phyloP scores from a whole-genome alignment of 75 land plant species.

The Pinus tabuliformis region DNA sequence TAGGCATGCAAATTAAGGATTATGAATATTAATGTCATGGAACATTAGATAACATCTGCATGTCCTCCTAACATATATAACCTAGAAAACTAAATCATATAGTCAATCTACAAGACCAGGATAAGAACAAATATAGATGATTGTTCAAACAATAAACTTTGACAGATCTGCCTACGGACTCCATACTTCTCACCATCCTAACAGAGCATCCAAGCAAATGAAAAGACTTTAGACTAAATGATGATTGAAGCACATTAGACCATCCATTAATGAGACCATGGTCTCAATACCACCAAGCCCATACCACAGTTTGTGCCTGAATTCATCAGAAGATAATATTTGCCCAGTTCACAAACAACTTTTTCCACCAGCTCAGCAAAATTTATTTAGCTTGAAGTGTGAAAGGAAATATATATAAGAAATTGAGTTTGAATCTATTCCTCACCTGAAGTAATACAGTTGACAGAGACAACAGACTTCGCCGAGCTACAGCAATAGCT shows the following conservation, averaged over 20 bases:
- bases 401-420: not conserved
- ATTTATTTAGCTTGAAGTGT: not conserved
- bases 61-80: not conserved
- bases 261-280: not conserved
- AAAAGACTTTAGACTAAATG: not conserved
- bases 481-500: conserved; percentile 1
- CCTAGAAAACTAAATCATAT: not conserved
- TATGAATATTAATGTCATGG: not conserved
- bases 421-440: not conserved
- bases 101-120: not conserved
- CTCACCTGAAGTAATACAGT: conserved; percentile 2
- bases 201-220: not conserved
- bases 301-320: not conserved
- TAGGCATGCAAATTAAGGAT: not conserved
- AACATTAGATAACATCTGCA: not conserved
- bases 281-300: too few species aligned
- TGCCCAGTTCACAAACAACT: not conserved
- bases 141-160: not conserved
- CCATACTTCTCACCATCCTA: not conserved
- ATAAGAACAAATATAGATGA: not conserved
- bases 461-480: conserved; percentile 10
- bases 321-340: not conserved
- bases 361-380: not conserved
- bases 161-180: not conserved
- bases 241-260: not conserved